phyloP scores from a whole-genome alignment of 352 stramenopile genomes.

The Phytopythium delawarense region DNA sequence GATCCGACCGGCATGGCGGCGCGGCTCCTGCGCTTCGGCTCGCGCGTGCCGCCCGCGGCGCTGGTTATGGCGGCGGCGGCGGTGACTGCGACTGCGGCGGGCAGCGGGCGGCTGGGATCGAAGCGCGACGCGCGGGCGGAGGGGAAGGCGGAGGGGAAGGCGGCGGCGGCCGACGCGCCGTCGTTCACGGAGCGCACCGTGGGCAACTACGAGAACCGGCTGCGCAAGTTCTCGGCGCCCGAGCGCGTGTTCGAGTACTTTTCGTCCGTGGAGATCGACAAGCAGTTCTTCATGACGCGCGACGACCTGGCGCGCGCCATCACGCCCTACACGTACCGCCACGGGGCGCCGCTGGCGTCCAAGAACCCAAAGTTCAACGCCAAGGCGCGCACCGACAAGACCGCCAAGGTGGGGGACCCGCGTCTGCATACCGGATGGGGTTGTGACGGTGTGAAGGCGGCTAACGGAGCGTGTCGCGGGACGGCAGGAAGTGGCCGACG shows the following conservation, averaged over 20 bases:
- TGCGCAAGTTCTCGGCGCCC: slow-evolving; percentile 79
- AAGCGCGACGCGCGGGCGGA: slow-evolving; percentile 15
- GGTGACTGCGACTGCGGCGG: neutral
- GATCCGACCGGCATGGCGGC: slow-evolving; percentile 15
- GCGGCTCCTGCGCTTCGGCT: slow-evolving; percentile 24
- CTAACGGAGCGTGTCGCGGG: neutral
- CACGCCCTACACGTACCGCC: slow-evolving; percentile 80
- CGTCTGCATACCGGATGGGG: neutral
- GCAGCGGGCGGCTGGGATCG: slow-evolving; percentile 10
- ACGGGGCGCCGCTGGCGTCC: slow-evolving; percentile 59
- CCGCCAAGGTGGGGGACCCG: slow-evolving; percentile 19
- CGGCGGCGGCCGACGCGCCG: neutral
- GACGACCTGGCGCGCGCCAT: slow-evolving; percentile 78
- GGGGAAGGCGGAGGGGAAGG: neutral
- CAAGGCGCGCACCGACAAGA: slow-evolving; percentile 48
- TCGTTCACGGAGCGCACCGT: slow-evolving; percentile 79
- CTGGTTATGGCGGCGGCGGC: slow-evolving; percentile 9
- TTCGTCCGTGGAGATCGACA: slow-evolving; percentile 78
- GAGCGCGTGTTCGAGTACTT: slow-evolving; percentile 91
- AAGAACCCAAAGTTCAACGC: slow-evolving; percentile 85
- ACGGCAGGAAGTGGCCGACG: slow-evolving; percentile 30
- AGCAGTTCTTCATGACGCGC: slow-evolving; percentile 81
- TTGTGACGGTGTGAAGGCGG: neutral
- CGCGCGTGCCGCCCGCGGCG: slow-evolving; percentile 8
- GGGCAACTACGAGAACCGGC: slow-evolving; percentile 86